Percentiles rank a stretch among this genome's conserved stretches.
Evolutionary conservation across 2,329 filamentous ascomycete genomes (phyloP).

Genomic region (Trichoderma sp.): DNA sequence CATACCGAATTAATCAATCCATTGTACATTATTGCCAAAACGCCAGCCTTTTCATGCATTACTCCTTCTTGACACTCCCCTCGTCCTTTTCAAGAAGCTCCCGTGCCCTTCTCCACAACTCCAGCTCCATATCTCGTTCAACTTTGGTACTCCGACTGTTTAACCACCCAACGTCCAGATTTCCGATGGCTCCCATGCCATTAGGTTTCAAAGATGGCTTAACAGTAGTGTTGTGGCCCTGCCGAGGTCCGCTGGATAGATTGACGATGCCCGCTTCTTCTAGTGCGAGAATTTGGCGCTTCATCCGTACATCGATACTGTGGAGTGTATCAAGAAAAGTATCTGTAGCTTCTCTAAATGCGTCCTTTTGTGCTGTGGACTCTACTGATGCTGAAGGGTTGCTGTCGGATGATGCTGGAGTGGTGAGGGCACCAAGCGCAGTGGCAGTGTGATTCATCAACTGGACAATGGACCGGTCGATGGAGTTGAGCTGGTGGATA

Average conservation of each 20-base stretch:
- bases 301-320: conserved; percentile 69
- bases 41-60: not conserved
- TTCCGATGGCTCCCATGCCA: conserved; percentile 54
- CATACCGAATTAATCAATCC: not conserved
- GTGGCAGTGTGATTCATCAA: conserved; percentile 45
- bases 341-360: conserved; percentile 58
- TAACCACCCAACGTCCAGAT: conserved; percentile 80
- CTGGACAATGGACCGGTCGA: conserved; percentile 60
- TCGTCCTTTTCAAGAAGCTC: conserved; percentile 37
- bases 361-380: conserved; percentile 50
- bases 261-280: conserved; percentile 77
- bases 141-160: conserved; percentile 83
- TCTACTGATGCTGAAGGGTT: conserved; percentile 32
- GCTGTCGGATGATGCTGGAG: conserved; percentile 25
- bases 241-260: conserved; percentile 37
- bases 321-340: conserved; percentile 73
- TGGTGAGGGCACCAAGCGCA: conserved; percentile 45
- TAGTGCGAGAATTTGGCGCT: conserved; percentile 65
- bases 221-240: conserved; percentile 34
- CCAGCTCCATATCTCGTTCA: conserved; percentile 77
- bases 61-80: conserved; percentile 22
- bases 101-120: conserved; percentile 61
- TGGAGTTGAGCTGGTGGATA: conserved; percentile 74
- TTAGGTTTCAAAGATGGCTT: conserved; percentile 50
- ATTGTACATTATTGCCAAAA: not conserved